A percentile compares a stretch with the other conserved stretches of the same genome.
Conservation (phyloP, 805 yeast species). For the Yarrowia bubula region DNA sequence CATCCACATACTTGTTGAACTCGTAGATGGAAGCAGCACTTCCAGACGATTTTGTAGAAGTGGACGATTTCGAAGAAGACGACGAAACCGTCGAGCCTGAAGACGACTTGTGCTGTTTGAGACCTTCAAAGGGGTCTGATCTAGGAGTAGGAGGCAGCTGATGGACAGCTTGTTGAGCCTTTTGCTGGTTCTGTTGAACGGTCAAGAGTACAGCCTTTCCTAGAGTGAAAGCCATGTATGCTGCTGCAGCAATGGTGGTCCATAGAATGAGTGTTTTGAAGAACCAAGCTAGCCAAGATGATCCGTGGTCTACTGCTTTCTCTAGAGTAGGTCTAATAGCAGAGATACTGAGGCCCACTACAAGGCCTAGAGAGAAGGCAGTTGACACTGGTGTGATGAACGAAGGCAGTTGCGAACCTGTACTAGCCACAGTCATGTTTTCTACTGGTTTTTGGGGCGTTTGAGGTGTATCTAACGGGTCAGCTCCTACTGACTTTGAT, state of each 20-base stretch:
- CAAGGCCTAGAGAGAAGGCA: neutral
- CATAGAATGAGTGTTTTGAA: neutral
- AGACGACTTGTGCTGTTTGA: neutral
- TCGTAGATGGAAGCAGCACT: slow-evolving; percentile 19
- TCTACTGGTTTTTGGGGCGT: neutral
- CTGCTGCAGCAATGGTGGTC: neutral
- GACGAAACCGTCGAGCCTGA: neutral
- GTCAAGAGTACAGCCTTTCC: slow-evolving; percentile 1
- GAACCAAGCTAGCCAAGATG: slow-evolving; percentile 7
- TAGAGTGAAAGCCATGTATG: neutral
- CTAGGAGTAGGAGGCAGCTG: neutral
- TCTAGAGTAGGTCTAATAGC: slow-evolving; percentile 1
- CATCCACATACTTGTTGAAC: slow-evolving; percentile 19
- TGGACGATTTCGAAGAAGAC: neutral
- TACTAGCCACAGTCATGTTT: neutral
- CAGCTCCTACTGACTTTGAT: slow-evolving; percentile 8
- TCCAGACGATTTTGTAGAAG: neutral
- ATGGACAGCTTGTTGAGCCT: neutral
- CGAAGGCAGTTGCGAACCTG: neutral
- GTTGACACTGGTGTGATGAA: neutral
- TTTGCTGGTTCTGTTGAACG: neutral
- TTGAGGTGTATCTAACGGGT: neutral
- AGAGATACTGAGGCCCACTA: slow-evolving; percentile 3
- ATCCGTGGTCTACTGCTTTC: slow-evolving; percentile 8
- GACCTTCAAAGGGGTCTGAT: slow-evolving; percentile 13